Percentiles rank a stretch among this genome's conserved stretches.
These are phyloP conservation scores for Physocladia obscura DNA, from an alignment of 192 early-diverging fungal genomes.

Conservation along the genomic window DNA sequence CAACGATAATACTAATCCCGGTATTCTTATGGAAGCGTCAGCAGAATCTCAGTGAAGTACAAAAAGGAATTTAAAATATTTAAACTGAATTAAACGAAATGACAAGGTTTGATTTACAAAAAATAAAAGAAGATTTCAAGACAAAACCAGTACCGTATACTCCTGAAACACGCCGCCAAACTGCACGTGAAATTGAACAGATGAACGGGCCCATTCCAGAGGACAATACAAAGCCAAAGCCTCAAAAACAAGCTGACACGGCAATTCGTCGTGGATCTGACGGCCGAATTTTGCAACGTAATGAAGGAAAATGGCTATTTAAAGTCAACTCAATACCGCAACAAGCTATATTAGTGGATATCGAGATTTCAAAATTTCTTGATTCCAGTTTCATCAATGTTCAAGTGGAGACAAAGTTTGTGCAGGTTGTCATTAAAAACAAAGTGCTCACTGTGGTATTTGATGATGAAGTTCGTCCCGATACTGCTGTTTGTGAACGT, in stretches of 20 bases:
- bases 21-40: no score
- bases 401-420: constrained; percentile 39
- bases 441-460: constrained; percentile 56
- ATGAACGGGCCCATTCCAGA: constrained; percentile 31
- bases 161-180: constrained; percentile 48
- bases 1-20: no score
- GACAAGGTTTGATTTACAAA: constrained; percentile 37
- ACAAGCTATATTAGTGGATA: constrained; percentile 21
- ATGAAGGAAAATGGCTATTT: constrained; percentile 57
- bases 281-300: constrained; percentile 53
- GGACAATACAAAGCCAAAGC: constrained; percentile 6
- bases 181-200: constrained; percentile 49
- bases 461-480: constrained; percentile 41
- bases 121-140: constrained; percentile 40
- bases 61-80: no score
- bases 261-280: constrained; percentile 28
- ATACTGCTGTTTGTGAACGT: constrained; percentile 46
- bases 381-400: constrained; percentile 56
- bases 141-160: constrained; percentile 48
- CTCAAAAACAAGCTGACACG: constrained; percentile 12
- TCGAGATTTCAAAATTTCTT: constrained; percentile 53
- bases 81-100: no score
- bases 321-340: background rate
- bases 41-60: no score
- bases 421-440: constrained; percentile 49